Evolutionary conservation across 2,329 filamentous ascomycete genomes (phyloP).

Genomic region (Amauroascus verrucosus): DNA sequence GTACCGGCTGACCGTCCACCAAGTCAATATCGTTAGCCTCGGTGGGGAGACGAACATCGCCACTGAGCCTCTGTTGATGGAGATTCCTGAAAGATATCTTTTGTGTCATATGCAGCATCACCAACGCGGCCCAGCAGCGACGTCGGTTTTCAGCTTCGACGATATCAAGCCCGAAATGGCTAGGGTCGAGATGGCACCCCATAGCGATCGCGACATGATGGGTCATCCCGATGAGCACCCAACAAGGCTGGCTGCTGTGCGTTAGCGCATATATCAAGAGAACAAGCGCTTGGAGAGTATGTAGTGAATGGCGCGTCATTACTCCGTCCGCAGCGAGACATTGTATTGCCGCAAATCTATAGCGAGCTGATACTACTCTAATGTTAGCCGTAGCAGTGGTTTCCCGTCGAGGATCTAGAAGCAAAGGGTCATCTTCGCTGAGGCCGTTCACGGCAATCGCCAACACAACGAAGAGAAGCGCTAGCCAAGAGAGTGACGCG

Average conservation of each 20-base stretch:
- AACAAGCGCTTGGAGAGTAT: conserved; percentile 32
- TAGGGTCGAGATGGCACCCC: conserved; percentile 35
- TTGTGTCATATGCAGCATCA: conserved; percentile 34
- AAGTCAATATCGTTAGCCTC: conserved; percentile 32
- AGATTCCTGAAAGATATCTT: conserved; percentile 30
- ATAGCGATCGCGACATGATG: conserved; percentile 34
- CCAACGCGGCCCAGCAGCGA: conserved; percentile 32
- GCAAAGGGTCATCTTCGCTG: conserved; percentile 28
- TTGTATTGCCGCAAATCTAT: conserved; percentile 30
- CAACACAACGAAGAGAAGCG: conserved; percentile 32
- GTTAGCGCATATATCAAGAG: conserved; percentile 32
- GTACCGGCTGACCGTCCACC: conserved; percentile 20
- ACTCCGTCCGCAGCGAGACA: conserved; percentile 34
- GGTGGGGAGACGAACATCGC: conserved; percentile 26
- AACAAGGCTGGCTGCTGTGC: conserved; percentile 29
- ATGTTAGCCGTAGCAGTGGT: conserved; percentile 30
- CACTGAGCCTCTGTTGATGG: conserved; percentile 22
- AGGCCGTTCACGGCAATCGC: conserved; percentile 31
- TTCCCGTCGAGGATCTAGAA: conserved; percentile 31
- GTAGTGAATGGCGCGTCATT: conserved; percentile 31
- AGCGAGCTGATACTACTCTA: conserved; percentile 29
- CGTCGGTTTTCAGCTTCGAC: conserved; percentile 33
- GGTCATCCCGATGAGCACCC: conserved; percentile 33
- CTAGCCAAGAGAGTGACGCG: conserved; percentile 32
- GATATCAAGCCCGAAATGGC: conserved; percentile 26